Conservation (phyloP, 768 basidiomycete species). For the Amyloporia xantha region DNA sequence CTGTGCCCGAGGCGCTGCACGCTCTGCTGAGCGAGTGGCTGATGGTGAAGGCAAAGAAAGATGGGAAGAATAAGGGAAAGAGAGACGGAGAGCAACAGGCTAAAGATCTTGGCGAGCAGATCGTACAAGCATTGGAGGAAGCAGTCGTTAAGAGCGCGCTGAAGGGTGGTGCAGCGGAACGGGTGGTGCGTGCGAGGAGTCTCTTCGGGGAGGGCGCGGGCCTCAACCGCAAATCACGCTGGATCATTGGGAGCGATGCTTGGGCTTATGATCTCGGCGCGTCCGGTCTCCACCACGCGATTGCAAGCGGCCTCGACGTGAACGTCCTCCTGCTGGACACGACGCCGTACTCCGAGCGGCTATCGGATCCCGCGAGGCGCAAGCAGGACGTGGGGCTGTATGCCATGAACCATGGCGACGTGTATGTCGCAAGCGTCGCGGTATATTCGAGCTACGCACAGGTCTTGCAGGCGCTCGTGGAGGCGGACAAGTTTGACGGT, state of each 20-base stretch:
- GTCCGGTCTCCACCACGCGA: conserved; percentile 91
- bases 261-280: conserved; percentile 98
- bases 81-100: conserved; percentile 17
- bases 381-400: conserved; percentile 98
- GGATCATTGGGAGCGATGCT: conserved; percentile 98
- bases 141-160: conserved; percentile 9
- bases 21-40: conserved; percentile 75
- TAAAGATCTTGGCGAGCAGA: conserved; percentile 59
- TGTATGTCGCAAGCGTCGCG: conserved; percentile 92
- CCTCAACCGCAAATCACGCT: conserved; percentile 68
- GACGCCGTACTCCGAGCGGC: conserved; percentile 77
- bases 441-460: conserved; percentile 95
- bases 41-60: conserved; percentile 43
- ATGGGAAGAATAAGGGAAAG: conserved; percentile 40
- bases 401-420: conserved; percentile 97
- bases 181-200: conserved; percentile 28
- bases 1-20: conserved; percentile 53
- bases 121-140: conserved; percentile 44
- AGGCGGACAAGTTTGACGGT: conserved; percentile 86
- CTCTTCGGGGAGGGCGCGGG: conserved; percentile 46
- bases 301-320: conserved; percentile 85
- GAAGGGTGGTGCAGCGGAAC: conserved; percentile 36
- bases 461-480: conserved; percentile 83
- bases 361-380: conserved; percentile 59
- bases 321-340: conserved; percentile 96